Conservation (phyloP, 169 alveolate species). For the Cryptosporidium meleagridis region DNA sequence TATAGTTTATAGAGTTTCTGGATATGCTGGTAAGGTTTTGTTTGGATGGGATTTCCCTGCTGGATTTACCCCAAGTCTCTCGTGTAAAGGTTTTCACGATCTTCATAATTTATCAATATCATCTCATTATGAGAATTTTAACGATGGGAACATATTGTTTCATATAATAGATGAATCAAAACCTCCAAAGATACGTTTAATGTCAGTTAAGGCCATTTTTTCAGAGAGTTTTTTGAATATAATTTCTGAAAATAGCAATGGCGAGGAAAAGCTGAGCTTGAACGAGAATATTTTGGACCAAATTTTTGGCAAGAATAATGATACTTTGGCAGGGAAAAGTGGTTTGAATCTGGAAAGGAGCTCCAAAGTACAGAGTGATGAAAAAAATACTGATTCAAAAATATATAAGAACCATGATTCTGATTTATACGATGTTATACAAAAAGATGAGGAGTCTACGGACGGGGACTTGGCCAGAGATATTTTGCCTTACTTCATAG, state of each 20-base stretch:
- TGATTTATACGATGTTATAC: not conserved
- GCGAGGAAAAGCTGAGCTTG: conserved; percentile 9
- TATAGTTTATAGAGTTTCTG: conserved; percentile 43
- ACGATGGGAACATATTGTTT: conserved; percentile 50
- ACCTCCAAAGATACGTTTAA: conserved; percentile 25
- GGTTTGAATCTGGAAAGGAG: not conserved
- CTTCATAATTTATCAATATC: conserved; percentile 40
- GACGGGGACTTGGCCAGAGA: conserved; percentile 27
- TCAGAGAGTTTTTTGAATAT: conserved; percentile 44
- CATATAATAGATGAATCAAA: conserved; percentile 47
- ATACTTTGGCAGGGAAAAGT: not conserved
- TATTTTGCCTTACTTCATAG: conserved; percentile 24
- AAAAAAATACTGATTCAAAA: not conserved
- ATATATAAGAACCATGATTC: not conserved
- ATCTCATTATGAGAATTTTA: conserved; percentile 55
- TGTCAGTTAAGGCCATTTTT: conserved; percentile 53
- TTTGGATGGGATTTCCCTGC: conserved; percentile 68
- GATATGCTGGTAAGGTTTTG: conserved; percentile 64
- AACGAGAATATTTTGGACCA: conserved; percentile 1
- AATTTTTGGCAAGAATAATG: conserved; percentile 4
- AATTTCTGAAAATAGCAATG: not conserved
- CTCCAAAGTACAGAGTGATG: not conserved
- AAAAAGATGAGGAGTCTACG: not conserved
- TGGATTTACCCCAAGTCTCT: conserved; percentile 43
- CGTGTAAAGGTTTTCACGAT: conserved; percentile 50